Evolutionary conservation across 164 flowering plant species (phyloP), one percentile per base, ranked within the genome.

Genomic region (Platanus orientalis): DNA sequence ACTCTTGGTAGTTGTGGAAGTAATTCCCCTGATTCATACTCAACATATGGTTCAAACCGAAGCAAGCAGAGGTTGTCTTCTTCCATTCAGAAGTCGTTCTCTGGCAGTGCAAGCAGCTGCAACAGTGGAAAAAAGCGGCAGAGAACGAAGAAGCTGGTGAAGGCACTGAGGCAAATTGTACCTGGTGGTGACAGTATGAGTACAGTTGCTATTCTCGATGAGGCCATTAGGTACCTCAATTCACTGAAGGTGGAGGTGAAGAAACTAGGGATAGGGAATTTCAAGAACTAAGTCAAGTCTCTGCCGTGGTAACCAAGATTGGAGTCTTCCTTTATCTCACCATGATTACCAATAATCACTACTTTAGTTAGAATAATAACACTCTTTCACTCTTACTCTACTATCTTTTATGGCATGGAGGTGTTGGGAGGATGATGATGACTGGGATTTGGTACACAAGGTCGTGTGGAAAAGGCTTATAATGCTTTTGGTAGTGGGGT

Each of bases 171-270:
- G 67, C 84, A 80, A 67, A 85, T 89, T 54, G 84, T 89, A 1
- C 93, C 96, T 16, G 91, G 89, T 56, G 85, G 87, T 28, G 75
- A 80, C 52, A 66, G 70, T 54, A 85, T 89, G 93, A 78, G 72
- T 63, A 65, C 83, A 59, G 89, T 72, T 17, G 69, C 74, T 73
- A 84, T 89, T 59, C 74, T 89, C 16, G 93, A 89, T 74, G 96
- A 89, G 68, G 87, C 93, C 57, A 90, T 89, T 39, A 75, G 62
- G 59, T 84, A 89, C 77, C 88, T 89, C 56, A 87, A 89, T 77
- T 83, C 88, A 54, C 84, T 89, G 61, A 85, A 86, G 71, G 79
- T 78, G 10, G 91, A 89, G 70, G 90, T 75, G 26, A 77, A 83
- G 77, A 81, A 84, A 69, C 79, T 72, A 27, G 91, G 86, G 50